These are phyloP conservation scores for Chiua sp. DNA, from an alignment of 1,284 basidiomycete genomes.

Conservation along the genomic window DNA sequence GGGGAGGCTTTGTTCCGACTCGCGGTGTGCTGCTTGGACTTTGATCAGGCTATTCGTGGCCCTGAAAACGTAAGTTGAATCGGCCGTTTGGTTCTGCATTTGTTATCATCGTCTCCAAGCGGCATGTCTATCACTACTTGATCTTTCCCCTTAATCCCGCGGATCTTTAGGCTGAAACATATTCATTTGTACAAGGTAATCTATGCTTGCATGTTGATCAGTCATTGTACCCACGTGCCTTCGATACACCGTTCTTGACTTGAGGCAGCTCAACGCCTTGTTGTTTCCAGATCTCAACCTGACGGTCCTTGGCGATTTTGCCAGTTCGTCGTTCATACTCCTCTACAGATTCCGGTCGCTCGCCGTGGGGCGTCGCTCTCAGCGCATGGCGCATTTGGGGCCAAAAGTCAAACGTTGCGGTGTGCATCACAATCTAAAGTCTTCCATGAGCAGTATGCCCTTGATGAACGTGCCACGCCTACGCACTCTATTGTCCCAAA, in stretches of 20 bases:
- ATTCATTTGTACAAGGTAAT: background rate
- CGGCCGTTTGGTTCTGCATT: slow-evolving; percentile 4
- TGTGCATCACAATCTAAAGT: slow-evolving; percentile 70
- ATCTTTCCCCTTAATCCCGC: background rate
- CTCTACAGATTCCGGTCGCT: slow-evolving; percentile 75
- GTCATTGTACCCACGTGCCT: slow-evolving; percentile 65
- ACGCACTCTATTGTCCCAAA: slow-evolving; percentile 75
- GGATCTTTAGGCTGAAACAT: background rate
- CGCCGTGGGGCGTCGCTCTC: slow-evolving; percentile 82
- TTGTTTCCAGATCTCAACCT: slow-evolving; percentile 67
- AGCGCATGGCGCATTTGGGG: slow-evolving; percentile 77
- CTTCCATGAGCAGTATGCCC: slow-evolving; percentile 1
- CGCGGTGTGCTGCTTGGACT: slow-evolving; percentile 27
- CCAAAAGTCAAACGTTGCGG: slow-evolving; percentile 81
- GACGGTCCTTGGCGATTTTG: slow-evolving; percentile 68
- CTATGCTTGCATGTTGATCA: slow-evolving; percentile 13
- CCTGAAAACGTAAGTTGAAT: background rate
- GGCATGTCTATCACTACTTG: no score
- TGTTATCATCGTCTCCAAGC: background rate
- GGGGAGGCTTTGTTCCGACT: slow-evolving; percentile 25
- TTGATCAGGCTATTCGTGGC: slow-evolving; percentile 25
- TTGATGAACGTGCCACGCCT: background rate
- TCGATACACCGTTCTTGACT: slow-evolving; percentile 35
- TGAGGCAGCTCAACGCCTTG: slow-evolving; percentile 54
- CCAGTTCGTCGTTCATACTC: slow-evolving; percentile 71